These are phyloP conservation scores for Schizopora paradoxa DNA, from an alignment of 1,284 basidiomycete genomes.

Conservation along the genomic window DNA sequence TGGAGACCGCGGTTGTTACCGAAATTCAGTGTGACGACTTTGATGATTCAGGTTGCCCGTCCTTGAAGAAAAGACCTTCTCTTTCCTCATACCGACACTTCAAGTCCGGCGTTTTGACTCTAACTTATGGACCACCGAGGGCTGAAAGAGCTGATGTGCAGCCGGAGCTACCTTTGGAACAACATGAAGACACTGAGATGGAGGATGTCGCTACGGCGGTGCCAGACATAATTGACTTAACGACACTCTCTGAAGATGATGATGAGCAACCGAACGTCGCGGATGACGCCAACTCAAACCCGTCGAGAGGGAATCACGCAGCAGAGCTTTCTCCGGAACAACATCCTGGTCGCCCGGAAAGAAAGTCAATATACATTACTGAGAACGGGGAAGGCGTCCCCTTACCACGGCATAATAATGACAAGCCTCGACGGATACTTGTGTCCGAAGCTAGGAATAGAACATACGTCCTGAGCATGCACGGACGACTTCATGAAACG, in stretches of 20 bases:
- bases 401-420: constrained; percentile 28
- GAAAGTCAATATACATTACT: not conserved
- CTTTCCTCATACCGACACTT: too few relatives aligned
- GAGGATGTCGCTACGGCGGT: not conserved
- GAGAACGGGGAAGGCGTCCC: constrained; percentile 17
- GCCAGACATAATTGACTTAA: too few relatives aligned
- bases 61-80: too few relatives aligned
- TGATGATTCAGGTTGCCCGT: too few relatives aligned
- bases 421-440: constrained; percentile 40
- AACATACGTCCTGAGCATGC: constrained; percentile 31
- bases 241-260: not conserved
- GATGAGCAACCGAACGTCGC: not conserved
- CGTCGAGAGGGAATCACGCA: not conserved
- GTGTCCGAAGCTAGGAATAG: constrained; percentile 15
- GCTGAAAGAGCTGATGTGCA: not conserved
- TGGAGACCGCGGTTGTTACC: too few relatives aligned
- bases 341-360: not conserved
- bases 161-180: too few relatives aligned
- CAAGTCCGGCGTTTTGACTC: not conserved
- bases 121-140: not conserved
- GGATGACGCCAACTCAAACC: not conserved
- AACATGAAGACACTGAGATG: not conserved
- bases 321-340: not conserved
- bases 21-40: too few relatives aligned
- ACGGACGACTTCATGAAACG: constrained; percentile 32